Percentiles rank a stretch among this genome's conserved stretches.
These are phyloP conservation scores for Eucalyptus grandis DNA, from an alignment of 345 rosid genomes.

Conservation along the genomic window DNA sequence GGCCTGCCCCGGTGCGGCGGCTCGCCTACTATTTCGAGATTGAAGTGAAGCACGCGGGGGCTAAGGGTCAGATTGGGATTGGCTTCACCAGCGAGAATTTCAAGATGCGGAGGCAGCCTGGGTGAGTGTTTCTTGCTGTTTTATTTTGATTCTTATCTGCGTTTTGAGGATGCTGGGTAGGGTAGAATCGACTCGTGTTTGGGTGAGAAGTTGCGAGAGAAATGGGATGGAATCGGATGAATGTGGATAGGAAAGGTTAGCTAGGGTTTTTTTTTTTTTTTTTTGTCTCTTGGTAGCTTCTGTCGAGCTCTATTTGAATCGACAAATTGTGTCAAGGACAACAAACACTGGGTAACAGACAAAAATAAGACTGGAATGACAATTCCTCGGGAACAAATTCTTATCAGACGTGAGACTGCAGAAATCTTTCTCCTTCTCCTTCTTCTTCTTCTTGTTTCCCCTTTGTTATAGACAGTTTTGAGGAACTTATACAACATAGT, in stretches of 20 bases:
- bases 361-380: background rate
- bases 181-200: background rate
- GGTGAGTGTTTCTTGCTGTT: slow-evolving; percentile 21
- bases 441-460: background rate
- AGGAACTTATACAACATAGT: background rate
- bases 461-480: background rate
- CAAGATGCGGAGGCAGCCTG: slow-evolving; percentile 91
- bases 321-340: background rate
- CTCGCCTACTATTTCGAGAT: slow-evolving; percentile 90
- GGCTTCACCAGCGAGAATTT: slow-evolving; percentile 73
- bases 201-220: background rate
- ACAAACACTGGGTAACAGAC: background rate
- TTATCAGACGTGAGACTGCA: background rate
- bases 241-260: background rate
- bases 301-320: background rate
- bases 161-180: background rate
- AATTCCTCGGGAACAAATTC: background rate
- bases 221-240: background rate
- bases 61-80: slow-evolving; percentile 66
- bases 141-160: background rate
- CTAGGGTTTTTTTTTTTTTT: background rate
- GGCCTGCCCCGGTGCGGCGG: slow-evolving; percentile 68
- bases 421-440: background rate
- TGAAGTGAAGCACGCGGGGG: slow-evolving; percentile 61
- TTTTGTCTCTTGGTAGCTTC: background rate